Evolutionary conservation across 2,329 filamentous ascomycete genomes (phyloP), one percentile per base, ranked within the genome.

Genomic region (Fusarium robinianum): DNA sequence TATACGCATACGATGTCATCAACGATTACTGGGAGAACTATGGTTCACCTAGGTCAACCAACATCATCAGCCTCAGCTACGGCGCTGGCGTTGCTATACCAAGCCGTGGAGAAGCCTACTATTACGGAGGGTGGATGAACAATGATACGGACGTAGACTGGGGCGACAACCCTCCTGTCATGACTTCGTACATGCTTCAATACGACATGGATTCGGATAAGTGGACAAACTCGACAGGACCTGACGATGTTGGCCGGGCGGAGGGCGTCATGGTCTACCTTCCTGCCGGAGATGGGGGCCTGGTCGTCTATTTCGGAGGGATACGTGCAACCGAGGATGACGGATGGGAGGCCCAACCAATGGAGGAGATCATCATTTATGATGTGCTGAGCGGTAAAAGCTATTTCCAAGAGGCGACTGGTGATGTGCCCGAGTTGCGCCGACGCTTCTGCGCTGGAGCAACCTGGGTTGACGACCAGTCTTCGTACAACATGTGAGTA

Each of bases 231-330:
- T 72, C 63, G 14, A 76, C 74, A 2, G 79, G 78, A 1, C 78
- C 76, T 3, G 79, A 82, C 57, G 62, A 57, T n/a, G 62, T 68
- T 9, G 72, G 75, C 3, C 69, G 81, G 37, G 82, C 80, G 3
- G 82, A 85, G 58, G 82, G 83, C 2, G 70, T 71, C 4, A 73
- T 85, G 73, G 65, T 80, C 0, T 84, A 79, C 51, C 66, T 85
- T 17, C 82, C 82, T 2, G 76, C 77, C 5, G 79, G 80, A 10
- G 78, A 83, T 50, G 72, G 67, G 10, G 83, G 83, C 2, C 66
- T 85, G 62, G 66, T 85, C 18, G 67, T 84, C 2, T 83, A 84
- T 55, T 78, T 85, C 63, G 83, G 83, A 11, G 82, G 82, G 8
- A 64, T 84, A 6, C 70, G 73, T 46, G 75, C 79, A 22, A 62